Evolutionary conservation across 2,329 filamentous ascomycete species (phyloP), one percentile per base, ranked within the genome.

Genomic region (Aureobasidium melanogenum): DNA sequence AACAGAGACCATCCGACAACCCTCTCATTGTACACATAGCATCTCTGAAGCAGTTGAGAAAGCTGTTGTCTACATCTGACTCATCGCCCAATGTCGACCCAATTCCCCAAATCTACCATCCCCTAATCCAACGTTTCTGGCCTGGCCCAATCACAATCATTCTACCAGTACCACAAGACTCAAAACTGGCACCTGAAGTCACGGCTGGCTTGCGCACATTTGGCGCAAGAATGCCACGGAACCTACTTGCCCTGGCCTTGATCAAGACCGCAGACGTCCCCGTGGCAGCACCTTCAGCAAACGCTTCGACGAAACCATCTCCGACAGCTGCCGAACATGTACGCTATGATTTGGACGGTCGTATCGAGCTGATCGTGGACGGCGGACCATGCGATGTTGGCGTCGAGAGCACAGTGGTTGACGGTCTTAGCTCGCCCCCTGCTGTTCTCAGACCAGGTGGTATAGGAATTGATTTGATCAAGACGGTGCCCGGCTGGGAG

Each of bases 321-420:
- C 93, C 94, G 0, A 99, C 94, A 0, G 87, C 88, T 0, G 94
- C 94, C 1, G 85, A 88, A 69, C 94, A 99, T 73, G 94, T 99
- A 14, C 80, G 85, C 24, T 86, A 96, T 64, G 94, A 99, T 71
- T 78, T 99, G 12, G 74, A 86, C 39, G 91, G 91, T 0, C 84
- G 87, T 52, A 95, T 99, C 65, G 85, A 89, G 67, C 79, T 93
- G 6, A 94, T 99, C 62, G 77, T 99, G 0, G 93, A 99, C 67
- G 94, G 93, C 2, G 94, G 94, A 0, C 76, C 86, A 0, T 97
- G 92, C 69, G 81, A 82, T 22, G 91, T 99, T 12, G 94, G 94
- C 1, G 91, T 99, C 0, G 94, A 99, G 75, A 97, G 91, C 71
- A 99, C 94, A 0, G 94, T 99, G 1, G 91, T 99, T 0, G 94